Evolutionary conservation across 495 filamentous ascomycete species (phyloP).

Genomic region (Aspergillus nanangensis): DNA sequence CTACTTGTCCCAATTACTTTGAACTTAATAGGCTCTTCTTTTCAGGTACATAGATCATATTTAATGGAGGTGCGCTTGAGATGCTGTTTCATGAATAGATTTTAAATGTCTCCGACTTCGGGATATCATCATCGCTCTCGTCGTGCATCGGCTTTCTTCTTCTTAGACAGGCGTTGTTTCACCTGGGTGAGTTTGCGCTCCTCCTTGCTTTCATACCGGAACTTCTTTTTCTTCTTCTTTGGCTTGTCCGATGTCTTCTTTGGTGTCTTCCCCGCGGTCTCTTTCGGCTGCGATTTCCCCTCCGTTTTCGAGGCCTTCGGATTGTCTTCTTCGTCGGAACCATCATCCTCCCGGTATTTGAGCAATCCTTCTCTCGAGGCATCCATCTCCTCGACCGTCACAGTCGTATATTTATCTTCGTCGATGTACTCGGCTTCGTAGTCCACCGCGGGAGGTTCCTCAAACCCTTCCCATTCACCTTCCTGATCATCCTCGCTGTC

Average conservation of each 20-base stretch:
- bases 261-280: slow-evolving; percentile 35
- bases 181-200: slow-evolving; percentile 63
- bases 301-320: slow-evolving; percentile 22
- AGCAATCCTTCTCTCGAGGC: slow-evolving; percentile 66
- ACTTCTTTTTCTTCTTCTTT: slow-evolving; percentile 84
- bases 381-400: slow-evolving; percentile 89
- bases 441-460: slow-evolving; percentile 57
- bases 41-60: slow-evolving; percentile 15
- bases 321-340: slow-evolving; percentile 42
- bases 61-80: slow-evolving; percentile 4
- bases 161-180: slow-evolving; percentile 64
- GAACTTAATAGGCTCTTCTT: slow-evolving; percentile 2
- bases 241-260: slow-evolving; percentile 49
- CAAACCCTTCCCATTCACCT: slow-evolving; percentile 61
- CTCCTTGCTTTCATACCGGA: slow-evolving; percentile 83
- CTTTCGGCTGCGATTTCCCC: slow-evolving; percentile 23
- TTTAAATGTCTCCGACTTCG: background rate
- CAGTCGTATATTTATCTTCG: slow-evolving; percentile 90
- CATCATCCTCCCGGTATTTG: slow-evolving; percentile 43
- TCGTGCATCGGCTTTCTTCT: slow-evolving; percentile 42
- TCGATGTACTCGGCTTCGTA: slow-evolving; percentile 94
- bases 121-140: slow-evolving; percentile 23
- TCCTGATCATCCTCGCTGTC: slow-evolving; percentile 32
- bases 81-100: slow-evolving; percentile 1
- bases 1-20: slow-evolving; percentile 6